These are phyloP conservation scores for Glycine tomentella DNA, from an alignment of 306 rosid genomes.

Conservation along the genomic window DNA sequence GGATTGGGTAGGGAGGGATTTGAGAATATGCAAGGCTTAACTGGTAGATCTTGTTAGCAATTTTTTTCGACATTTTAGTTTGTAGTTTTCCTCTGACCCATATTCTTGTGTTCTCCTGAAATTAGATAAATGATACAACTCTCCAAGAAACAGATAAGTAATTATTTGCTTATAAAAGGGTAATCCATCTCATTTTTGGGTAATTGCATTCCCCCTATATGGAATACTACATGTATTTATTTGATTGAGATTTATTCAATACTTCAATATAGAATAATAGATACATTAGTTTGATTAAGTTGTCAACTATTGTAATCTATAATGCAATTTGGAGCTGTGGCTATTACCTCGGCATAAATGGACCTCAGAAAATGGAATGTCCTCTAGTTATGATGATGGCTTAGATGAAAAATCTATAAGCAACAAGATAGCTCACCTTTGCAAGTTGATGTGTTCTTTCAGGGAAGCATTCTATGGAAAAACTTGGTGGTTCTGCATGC, in stretches of 20 bases:
- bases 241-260: neutral
- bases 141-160: neutral
- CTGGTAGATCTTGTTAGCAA: neutral
- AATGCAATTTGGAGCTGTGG: neutral
- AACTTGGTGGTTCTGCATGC: conserved; percentile 20
- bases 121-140: neutral
- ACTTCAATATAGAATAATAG: neutral
- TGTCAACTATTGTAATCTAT: neutral
- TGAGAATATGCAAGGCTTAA: neutral
- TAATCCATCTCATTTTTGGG: neutral
- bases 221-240: neutral
- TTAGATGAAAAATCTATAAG: neutral
- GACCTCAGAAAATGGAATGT: neutral
- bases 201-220: neutral
- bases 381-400: neutral
- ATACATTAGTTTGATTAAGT: neutral
- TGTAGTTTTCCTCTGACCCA: neutral
- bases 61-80: neutral
- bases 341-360: neutral
- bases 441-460: conserved; percentile 17
- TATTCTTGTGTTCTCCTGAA: neutral
- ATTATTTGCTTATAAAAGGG: neutral
- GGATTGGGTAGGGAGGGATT: neutral
- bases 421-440: conserved; percentile 3
- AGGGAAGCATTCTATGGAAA: conserved; percentile 6